Evolutionary conservation across 176 grass and related monocot species (phyloP), one percentile per base, ranked within the genome.

Genomic region (Aegilops longissima): DNA sequence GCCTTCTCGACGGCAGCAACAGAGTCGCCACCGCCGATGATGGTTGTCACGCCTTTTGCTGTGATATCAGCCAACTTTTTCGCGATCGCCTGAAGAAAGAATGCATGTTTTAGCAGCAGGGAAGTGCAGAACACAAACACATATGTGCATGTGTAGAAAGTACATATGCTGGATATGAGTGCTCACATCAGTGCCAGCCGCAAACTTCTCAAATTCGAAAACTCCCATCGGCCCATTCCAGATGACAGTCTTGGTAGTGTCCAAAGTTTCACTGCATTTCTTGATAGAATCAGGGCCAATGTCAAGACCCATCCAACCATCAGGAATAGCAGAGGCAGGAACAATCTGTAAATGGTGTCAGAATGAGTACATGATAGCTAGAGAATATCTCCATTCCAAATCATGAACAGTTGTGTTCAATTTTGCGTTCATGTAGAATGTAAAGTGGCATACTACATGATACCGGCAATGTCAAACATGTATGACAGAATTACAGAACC

Each of bases 181-280:
- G 79, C 84, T 90, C 82, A 97, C 94, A 54, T 97, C 92, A 44
- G 92, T 97, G 69, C 94, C 94, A 69, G 71, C 80, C 7, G 92
- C 94, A n/a, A 97, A 97, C 77, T 97, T 94, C 47, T 97, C 94
- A 47, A 97, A 97, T 81, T 97, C 94, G 4, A 97, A 97, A 34
- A 97, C 94, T 74, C 94, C 94, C 94, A 97, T 97, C 25, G 94
- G 94, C 33, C 94, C 92, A 14, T 97, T 97, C 94, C 94, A 97
- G 71, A 97, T 97, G 20, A 97, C 82, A 35, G 92, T 94, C 83
- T 89, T 72, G 30, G 87, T 90, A 42, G 89, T 92, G 25, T 88
- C 87, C 83, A 97, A 86, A 7, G 85, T 74, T 82, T 90, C 76
- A 21, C 59, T 82, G 79, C 94, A 97, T 54, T 79, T 61, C 36